phyloP scores from a whole-genome alignment of 768 basidiomycete species.

The Boletus rubescentipes region DNA sequence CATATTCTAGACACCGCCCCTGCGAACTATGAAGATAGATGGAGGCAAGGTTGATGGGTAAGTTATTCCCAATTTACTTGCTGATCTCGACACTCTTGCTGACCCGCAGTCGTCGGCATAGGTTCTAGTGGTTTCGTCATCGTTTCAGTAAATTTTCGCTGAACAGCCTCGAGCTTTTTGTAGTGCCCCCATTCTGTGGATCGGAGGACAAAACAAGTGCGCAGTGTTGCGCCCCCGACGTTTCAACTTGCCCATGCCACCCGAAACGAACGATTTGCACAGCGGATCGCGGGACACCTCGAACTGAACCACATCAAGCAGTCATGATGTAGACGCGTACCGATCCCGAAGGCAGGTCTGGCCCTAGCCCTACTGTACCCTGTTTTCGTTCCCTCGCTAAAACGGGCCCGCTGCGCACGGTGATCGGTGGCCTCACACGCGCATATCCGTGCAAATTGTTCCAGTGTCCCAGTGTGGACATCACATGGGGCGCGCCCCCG shows the following conservation, averaged over 20 bases:
- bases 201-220: too few species aligned
- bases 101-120: not conserved
- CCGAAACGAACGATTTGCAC: not conserved
- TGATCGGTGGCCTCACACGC: not conserved
- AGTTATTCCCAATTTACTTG: not conserved
- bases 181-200: too few species aligned
- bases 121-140: not conserved
- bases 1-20: not conserved
- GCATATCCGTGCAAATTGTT: not conserved
- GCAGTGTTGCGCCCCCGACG: not conserved
- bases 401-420: not conserved
- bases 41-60: not conserved
- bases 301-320: not conserved
- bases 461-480: not conserved
- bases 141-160: not conserved
- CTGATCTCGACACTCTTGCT: not conserved
- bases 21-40: not conserved
- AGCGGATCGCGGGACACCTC: not conserved
- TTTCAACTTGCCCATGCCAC: not conserved
- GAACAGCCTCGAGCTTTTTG: too few species aligned
- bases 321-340: too few species aligned
- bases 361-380: not conserved
- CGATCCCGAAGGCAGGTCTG: not conserved
- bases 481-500: not conserved
- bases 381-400: not conserved